Percentiles rank a stretch among this genome's conserved stretches.
Evolutionary conservation across 257 asterid genomes (phyloP).

Genomic region (Nicotiana sylvestris): DNA sequence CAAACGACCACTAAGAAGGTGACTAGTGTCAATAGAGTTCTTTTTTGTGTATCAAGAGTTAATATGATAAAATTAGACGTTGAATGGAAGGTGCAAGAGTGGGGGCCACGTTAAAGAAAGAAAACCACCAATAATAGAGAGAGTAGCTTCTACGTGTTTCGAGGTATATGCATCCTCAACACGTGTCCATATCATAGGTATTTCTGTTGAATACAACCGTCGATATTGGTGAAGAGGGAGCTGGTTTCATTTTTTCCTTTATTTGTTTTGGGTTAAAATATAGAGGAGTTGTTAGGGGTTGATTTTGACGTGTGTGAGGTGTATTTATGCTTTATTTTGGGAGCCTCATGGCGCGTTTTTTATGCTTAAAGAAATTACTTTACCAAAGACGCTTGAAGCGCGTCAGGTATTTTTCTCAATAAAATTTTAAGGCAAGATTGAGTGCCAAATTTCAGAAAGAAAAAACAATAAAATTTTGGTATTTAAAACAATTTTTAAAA

Average conservation of each 20-base stretch:
- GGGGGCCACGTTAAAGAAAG: neutral
- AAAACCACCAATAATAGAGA: conserved; percentile 37
- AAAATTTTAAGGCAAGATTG: too few relatives aligned
- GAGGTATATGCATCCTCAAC: neutral
- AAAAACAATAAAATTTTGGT: too few relatives aligned
- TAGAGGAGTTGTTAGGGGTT: conserved; percentile 5
- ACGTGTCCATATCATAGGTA: neutral
- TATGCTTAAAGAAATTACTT: neutral
- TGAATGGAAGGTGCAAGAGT: conserved; percentile 10
- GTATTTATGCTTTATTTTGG: neutral
- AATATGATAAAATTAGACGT: neutral
- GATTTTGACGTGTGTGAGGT: conserved; percentile 15
- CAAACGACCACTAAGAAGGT: too few relatives aligned
- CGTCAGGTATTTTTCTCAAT: neutral
- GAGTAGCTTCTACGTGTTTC: conserved; percentile 33
- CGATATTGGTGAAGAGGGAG: neutral
- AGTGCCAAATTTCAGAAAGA: too few relatives aligned
- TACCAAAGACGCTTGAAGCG: neutral
- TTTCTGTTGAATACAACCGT: conserved; percentile 16
- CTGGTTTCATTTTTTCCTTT: neutral
- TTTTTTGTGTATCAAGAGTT: too few relatives aligned
- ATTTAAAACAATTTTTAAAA: too few relatives aligned
- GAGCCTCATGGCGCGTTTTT: conserved; percentile 5
- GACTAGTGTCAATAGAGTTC: too few relatives aligned
- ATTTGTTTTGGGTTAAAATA: neutral